Conservation (phyloP, 768 basidiomycete genomes). For the Mycena alexandri region DNA sequence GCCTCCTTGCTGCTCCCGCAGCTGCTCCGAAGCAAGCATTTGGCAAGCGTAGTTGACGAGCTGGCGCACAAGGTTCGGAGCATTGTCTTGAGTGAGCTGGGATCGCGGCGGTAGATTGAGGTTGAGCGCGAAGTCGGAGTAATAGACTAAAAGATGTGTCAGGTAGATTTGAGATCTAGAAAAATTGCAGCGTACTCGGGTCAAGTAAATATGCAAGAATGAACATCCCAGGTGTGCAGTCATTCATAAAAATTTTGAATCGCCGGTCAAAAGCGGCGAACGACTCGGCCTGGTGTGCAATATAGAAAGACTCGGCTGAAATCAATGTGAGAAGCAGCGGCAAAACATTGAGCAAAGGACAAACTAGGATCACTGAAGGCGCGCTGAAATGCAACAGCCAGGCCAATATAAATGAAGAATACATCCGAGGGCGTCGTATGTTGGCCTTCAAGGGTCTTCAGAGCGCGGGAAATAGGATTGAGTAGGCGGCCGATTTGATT, state of each 20-base stretch:
- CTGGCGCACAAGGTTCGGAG: not conserved
- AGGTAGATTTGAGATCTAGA: too few species aligned
- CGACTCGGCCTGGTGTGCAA: conserved; percentile 3
- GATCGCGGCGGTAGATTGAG: not conserved
- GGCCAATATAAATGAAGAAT: not conserved
- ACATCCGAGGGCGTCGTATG: conserved; percentile 7
- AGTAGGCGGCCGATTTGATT: not conserved
- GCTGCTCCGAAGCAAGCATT: conserved; percentile 12
- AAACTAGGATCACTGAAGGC: not conserved
- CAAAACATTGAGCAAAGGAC: not conserved
- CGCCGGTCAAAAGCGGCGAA: conserved; percentile 7
- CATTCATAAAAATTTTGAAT: conserved; percentile 12
- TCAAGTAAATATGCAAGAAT: conserved; percentile 17
- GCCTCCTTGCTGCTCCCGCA: not conserved
- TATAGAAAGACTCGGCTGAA: conserved; percentile 8
- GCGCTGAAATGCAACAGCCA: conserved; percentile 9
- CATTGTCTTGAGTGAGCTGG: conserved; percentile 2
- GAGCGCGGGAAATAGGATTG: conserved; percentile 6
- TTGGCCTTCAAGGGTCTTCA: conserved; percentile 14
- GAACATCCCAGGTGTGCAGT: conserved; percentile 18
- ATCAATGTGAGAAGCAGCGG: not conserved
- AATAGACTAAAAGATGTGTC: conserved; percentile 5
- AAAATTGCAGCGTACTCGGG: conserved; percentile 4
- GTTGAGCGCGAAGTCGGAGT: not conserved
- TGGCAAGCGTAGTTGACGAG: not conserved